phyloP scores from a whole-genome alignment of 257 asterid species.

The Lycium barbarum region DNA sequence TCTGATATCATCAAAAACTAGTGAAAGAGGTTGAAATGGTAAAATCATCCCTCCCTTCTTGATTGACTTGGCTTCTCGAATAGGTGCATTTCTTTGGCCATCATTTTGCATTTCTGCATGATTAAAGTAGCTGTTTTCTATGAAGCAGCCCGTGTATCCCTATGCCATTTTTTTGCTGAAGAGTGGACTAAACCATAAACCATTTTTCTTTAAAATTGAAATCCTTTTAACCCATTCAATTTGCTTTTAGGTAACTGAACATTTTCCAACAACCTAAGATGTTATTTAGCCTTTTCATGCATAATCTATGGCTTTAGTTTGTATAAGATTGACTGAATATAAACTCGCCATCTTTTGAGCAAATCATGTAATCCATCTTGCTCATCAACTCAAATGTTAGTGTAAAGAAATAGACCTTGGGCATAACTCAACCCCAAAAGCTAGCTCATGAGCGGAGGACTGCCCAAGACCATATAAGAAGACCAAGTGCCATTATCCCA shows the following conservation, averaged over 20 bases:
- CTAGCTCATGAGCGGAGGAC: no score
- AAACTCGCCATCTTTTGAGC: background rate
- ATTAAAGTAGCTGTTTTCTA: background rate
- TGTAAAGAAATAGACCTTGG: no score
- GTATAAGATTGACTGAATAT: background rate
- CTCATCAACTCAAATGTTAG: background rate
- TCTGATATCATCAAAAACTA: constrained; percentile 15
- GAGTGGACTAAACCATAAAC: constrained; percentile 3
- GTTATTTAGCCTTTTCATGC: background rate
- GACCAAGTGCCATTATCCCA: no score
- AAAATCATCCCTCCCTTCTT: constrained; percentile 18
- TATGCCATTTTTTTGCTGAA: background rate
- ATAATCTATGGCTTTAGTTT: background rate
- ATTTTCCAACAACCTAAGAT: background rate
- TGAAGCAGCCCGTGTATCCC: background rate
- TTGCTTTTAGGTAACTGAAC: background rate
- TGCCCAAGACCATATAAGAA: no score
- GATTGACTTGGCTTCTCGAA: background rate
- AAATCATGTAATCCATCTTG: background rate
- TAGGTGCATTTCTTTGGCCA: constrained; percentile 4
- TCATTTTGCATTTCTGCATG: background rate
- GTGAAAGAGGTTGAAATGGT: constrained; percentile 22
- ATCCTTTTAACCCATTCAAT: no score
- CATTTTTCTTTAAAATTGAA: background rate
- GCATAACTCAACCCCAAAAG: no score